Conservation (phyloP, 2,329 filamentous ascomycete species). For the Botrytis galanthina region DNA sequence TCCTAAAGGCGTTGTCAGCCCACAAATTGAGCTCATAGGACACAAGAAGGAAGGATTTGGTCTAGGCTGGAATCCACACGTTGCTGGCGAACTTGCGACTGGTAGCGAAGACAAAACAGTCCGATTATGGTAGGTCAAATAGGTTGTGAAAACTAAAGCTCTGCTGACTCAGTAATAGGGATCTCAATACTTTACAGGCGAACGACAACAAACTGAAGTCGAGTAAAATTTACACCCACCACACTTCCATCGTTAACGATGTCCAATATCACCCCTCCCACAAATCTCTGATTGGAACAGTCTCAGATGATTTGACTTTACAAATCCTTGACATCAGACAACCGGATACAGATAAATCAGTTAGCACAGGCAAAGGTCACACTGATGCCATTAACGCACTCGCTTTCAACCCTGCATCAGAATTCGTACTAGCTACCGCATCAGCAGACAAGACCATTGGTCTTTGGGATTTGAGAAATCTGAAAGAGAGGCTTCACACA, state of each 20-base stretch:
- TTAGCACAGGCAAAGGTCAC: constrained; percentile 73
- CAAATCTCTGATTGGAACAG: constrained; percentile 81
- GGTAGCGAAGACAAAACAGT: constrained; percentile 93
- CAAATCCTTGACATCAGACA: constrained; percentile 87
- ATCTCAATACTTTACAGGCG: constrained; percentile 72
- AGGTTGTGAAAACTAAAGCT: background rate
- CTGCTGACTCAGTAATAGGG: constrained; percentile 49
- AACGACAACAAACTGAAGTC: constrained; percentile 69
- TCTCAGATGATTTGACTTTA: constrained; percentile 91
- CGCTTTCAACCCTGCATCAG: constrained; percentile 88
- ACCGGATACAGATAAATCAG: constrained; percentile 61
- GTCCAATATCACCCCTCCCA: constrained; percentile 92
- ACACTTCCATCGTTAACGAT: constrained; percentile 90
- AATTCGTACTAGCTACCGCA: constrained; percentile 85
- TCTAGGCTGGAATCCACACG: constrained; percentile 85
- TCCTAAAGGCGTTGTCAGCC: constrained; percentile 54
- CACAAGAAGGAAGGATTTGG: constrained; percentile 90
- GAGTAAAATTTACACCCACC: constrained; percentile 76
- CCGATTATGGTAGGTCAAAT: constrained; percentile 69
- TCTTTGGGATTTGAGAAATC: constrained; percentile 90
- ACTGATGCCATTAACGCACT: constrained; percentile 93
- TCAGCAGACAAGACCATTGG: constrained; percentile 94
- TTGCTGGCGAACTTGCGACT: constrained; percentile 74
- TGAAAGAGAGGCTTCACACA: constrained; percentile 85
- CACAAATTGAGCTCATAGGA: constrained; percentile 68